A percentile compares a stretch with the other conserved stretches of the same genome.
phyloP scores from a whole-genome alignment of 1,284 basidiomycete species.

The Xanthoconium separans region DNA sequence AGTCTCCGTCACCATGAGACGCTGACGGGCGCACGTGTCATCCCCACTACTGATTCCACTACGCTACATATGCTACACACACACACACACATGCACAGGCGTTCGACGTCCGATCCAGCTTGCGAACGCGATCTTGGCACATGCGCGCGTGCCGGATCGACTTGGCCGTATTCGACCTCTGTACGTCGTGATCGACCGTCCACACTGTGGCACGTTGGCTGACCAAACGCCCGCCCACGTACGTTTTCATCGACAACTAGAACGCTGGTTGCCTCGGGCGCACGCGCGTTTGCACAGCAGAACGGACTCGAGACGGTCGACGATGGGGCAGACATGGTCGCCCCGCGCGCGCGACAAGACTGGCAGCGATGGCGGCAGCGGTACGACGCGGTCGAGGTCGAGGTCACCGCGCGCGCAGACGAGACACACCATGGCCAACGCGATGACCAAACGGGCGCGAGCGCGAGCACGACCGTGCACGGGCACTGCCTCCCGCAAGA shows the following conservation, averaged over 20 bases:
- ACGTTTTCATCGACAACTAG: slow-evolving; percentile 31
- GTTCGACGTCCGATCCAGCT: slow-evolving; percentile 65
- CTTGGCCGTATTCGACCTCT: slow-evolving; percentile 68
- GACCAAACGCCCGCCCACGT: too few species aligned
- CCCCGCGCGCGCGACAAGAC: slow-evolving; percentile 46
- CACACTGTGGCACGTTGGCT: neutral
- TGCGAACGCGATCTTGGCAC: slow-evolving; percentile 54
- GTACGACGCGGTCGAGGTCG: slow-evolving; percentile 23
- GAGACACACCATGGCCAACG: neutral
- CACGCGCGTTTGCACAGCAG: slow-evolving; percentile 44
- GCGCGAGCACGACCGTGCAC: too few species aligned
- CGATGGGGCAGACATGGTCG: slow-evolving; percentile 45
- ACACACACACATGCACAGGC: slow-evolving; percentile 37
- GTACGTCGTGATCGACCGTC: slow-evolving; percentile 31
- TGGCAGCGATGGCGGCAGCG: slow-evolving; percentile 62
- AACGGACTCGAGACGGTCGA: slow-evolving; percentile 37
- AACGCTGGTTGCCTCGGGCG: slow-evolving; percentile 52
- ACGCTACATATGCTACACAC: too few species aligned
- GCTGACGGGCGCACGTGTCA: too few species aligned
- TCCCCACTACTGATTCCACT: too few species aligned
- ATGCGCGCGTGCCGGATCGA: slow-evolving; percentile 47
- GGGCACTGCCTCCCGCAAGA: slow-evolving; percentile 7
- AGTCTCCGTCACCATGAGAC: too few species aligned
- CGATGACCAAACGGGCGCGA: too few species aligned
- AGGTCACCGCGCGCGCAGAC: neutral